Evolutionary conservation across 805 yeast species (phyloP).

Genomic region (Isabelozyma gotoi): DNA sequence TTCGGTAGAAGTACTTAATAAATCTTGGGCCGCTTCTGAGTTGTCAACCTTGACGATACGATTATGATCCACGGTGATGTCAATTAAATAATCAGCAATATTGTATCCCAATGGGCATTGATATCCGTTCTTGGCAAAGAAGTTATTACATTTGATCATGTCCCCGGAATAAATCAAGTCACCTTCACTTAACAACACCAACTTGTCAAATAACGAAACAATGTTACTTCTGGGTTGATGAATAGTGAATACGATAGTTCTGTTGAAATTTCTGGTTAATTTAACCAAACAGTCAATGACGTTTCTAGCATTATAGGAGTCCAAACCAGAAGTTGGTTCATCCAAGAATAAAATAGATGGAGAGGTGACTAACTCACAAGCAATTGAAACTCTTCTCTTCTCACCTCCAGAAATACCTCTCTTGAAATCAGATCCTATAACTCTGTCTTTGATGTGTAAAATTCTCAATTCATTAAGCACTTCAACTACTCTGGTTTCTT

Average conservation of each 20-base stretch:
- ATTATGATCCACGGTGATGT: slow-evolving; percentile 72
- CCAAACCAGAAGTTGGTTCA: slow-evolving; percentile 95
- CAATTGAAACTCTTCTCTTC: slow-evolving; percentile 87
- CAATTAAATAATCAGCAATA: slow-evolving; percentile 90
- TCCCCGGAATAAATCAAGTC: slow-evolving; percentile 84
- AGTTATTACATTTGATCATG: slow-evolving; percentile 71
- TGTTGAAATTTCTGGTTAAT: slow-evolving; percentile 73
- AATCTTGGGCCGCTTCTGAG: slow-evolving; percentile 2
- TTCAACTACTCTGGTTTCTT: slow-evolving; percentile 77
- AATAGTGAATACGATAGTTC: slow-evolving; percentile 90
- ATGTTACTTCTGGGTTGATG: slow-evolving; percentile 98
- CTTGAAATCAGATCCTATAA: slow-evolving; percentile 85
- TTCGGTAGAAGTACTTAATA: slow-evolving; percentile 5
- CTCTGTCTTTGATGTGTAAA: slow-evolving; percentile 73
- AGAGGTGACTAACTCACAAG: slow-evolving; percentile 87
- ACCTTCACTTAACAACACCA: slow-evolving; percentile 81
- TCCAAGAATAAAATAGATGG: slow-evolving; percentile 82
- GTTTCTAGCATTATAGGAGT: slow-evolving; percentile 88
- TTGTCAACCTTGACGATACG: slow-evolving; percentile 24
- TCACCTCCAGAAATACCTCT: slow-evolving; percentile 96
- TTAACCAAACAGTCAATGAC: slow-evolving; percentile 84
- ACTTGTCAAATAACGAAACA: slow-evolving; percentile 84
- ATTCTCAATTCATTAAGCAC: slow-evolving; percentile 86
- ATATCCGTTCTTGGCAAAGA: slow-evolving; percentile 73
- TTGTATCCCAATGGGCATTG: slow-evolving; percentile 87